These are phyloP conservation scores for Wickerhamia fluorescens DNA, from an alignment of 805 yeast species.

Conservation along the genomic window DNA sequence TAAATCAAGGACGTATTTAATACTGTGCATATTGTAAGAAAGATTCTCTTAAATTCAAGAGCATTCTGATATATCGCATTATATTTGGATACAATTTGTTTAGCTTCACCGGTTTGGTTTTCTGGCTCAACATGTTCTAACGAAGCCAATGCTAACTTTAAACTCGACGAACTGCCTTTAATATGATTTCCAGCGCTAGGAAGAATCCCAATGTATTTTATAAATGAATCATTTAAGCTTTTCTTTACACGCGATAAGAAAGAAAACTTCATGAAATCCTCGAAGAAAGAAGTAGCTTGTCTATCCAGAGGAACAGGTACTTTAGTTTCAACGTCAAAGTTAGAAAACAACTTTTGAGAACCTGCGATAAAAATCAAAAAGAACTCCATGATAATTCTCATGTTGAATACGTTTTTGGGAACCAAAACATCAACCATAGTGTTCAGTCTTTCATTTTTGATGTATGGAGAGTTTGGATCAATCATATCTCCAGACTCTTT, in stretches of 20 bases:
- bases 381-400: slow-evolving; percentile 71
- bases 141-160: slow-evolving; percentile 24
- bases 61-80: slow-evolving; percentile 36
- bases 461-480: slow-evolving; percentile 32
- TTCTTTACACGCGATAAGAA: slow-evolving; percentile 60
- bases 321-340: slow-evolving; percentile 9
- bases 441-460: slow-evolving; percentile 51
- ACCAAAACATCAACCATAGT: slow-evolving; percentile 59
- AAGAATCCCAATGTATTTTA: slow-evolving; percentile 25
- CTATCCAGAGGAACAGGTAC: slow-evolving; percentile 5
- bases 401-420: slow-evolving; percentile 67
- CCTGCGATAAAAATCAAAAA: slow-evolving; percentile 64
- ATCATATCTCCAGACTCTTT: slow-evolving; percentile 4
- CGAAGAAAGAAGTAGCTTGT: slow-evolving; percentile 42
- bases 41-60: slow-evolving; percentile 38
- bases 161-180: slow-evolving; percentile 3
- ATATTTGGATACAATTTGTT: no score
- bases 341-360: slow-evolving; percentile 27
- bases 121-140: slow-evolving; percentile 25
- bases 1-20: slow-evolving; percentile 56
- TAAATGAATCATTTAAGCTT: slow-evolving; percentile 47
- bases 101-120: neutral
- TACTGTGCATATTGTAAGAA: slow-evolving; percentile 41
- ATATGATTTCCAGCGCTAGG: no score
- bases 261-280: slow-evolving; percentile 53